phyloP scores from a whole-genome alignment of 371 early-diverging fungal genomes.

The Coemansia sp. region DNA sequence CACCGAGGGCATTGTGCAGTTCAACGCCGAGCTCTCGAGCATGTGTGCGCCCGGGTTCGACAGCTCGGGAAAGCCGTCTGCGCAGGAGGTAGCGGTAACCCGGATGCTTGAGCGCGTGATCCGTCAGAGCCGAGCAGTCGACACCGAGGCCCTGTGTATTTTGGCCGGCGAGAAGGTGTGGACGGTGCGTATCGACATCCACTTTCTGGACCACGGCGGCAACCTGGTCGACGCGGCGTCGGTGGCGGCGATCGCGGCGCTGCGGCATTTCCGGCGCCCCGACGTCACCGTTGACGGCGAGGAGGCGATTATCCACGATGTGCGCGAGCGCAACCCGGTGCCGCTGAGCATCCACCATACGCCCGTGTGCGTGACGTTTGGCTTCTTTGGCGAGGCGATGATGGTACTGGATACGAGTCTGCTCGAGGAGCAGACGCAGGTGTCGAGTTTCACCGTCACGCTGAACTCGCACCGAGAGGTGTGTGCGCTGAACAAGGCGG shows the following conservation, averaged over 20 bases:
- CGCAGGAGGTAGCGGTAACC: constrained; percentile 80
- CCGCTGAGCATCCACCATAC: constrained; percentile 93
- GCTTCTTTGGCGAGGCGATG: constrained; percentile 71
- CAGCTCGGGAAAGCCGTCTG: constrained; percentile 54
- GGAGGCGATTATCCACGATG: constrained; percentile 82
- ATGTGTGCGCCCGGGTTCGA: constrained; percentile 83
- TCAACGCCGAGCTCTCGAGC: constrained; percentile 83
- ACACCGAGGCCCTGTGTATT: constrained; percentile 95
- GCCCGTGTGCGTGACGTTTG: constrained; percentile 90
- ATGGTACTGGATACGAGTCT: constrained; percentile 83
- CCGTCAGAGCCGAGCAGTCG: constrained; percentile 81
- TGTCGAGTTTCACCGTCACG: constrained; percentile 82
- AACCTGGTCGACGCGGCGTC: constrained; percentile 90
- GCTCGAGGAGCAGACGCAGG: constrained; percentile 80
- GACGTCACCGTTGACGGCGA: constrained; percentile 91
- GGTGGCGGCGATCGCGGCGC: constrained; percentile 86
- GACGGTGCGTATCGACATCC: constrained; percentile 86
- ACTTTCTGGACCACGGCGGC: constrained; percentile 91
- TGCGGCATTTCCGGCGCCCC: constrained; percentile 88
- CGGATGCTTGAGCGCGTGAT: constrained; percentile 88
- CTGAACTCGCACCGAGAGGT: constrained; percentile 90
- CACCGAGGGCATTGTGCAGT: constrained; percentile 79
- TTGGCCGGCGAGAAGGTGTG: constrained; percentile 95
- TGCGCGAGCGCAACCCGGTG: constrained; percentile 85
- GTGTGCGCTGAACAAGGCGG: constrained; percentile 87